Percentiles rank a stretch among this genome's conserved stretches.
Conservation (phyloP, 2,329 filamentous ascomycete species). For the Magnaporthiopsis rhizophila region DNA sequence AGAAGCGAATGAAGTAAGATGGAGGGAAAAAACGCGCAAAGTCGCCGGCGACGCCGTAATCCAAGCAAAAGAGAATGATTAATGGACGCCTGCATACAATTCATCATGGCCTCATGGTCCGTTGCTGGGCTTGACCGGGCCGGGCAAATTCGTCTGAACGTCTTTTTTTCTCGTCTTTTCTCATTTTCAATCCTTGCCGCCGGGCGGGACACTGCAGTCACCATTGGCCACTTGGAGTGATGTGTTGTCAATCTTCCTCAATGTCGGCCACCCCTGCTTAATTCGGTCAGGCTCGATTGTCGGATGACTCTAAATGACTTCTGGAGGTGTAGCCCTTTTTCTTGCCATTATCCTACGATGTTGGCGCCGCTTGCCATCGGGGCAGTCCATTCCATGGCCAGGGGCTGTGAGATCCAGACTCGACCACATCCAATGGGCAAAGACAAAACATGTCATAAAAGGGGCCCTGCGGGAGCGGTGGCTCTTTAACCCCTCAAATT, state of each 20-base stretch:
- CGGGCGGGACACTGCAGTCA: constrained; percentile 7
- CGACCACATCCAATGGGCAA: not conserved
- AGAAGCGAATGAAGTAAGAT: not conserved
- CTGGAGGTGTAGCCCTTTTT: not conserved
- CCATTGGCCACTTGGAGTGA: constrained; percentile 13
- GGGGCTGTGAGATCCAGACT: not conserved
- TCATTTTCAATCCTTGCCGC: not conserved
- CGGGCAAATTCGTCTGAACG: not conserved
- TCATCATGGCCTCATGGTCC: not conserved
- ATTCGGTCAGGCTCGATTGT: not conserved
- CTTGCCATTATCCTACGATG: not conserved
- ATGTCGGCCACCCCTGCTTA: not conserved
- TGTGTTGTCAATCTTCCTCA: constrained; percentile 14
- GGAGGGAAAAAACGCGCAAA: not conserved
- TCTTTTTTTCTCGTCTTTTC: not conserved
- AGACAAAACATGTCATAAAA: not conserved
- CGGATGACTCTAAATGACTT: constrained; percentile 4
- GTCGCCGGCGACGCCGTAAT: not conserved
- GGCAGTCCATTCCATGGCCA: not conserved
- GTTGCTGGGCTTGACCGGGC: not conserved
- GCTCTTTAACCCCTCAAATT: not conserved
- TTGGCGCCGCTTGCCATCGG: not conserved
- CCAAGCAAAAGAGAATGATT: not conserved
- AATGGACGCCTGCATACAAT: not conserved
- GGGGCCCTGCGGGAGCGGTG: not conserved